Evolutionary conservation across 129 eudicot species (phyloP).

Genomic region (Lactuca sativa): DNA sequence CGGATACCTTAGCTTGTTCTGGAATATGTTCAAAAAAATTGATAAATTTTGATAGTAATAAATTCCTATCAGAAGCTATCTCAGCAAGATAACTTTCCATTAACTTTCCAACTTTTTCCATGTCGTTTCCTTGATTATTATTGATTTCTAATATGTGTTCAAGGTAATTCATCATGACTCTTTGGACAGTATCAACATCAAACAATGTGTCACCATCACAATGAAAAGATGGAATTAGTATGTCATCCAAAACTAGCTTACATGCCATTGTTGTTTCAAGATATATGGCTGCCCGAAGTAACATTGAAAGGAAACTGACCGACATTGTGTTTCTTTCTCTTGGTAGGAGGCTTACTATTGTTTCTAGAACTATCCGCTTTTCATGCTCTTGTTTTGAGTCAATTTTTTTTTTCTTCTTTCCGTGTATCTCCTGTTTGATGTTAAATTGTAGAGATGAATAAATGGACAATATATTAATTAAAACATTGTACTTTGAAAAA

Average conservation of each 20-base stretch:
- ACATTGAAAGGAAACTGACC: conserved; percentile 87
- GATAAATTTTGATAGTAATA: conserved; percentile 58
- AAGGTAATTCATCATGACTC: conserved; percentile 61
- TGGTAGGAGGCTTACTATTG: conserved; percentile 88
- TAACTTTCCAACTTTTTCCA: conserved; percentile 71
- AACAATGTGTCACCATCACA: conserved; percentile 70
- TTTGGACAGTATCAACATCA: conserved; percentile 78
- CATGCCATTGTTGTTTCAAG: conserved; percentile 89
- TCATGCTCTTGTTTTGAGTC: conserved; percentile 83
- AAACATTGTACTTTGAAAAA: background rate
- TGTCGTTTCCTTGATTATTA: conserved; percentile 45
- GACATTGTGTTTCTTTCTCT: conserved; percentile 75
- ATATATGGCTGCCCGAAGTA: conserved; percentile 76
- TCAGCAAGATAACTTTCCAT: conserved; percentile 91
- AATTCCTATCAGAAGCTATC: conserved; percentile 73
- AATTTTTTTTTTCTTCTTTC: conserved; percentile 60
- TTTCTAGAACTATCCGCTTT: conserved; percentile 81
- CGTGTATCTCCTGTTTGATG: conserved; percentile 64
- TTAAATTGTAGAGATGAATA: conserved; percentile 2
- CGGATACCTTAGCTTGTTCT: conserved; percentile 69
- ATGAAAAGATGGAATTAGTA: conserved; percentile 72
- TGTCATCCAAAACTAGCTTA: conserved; percentile 72
- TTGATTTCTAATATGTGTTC: conserved; percentile 48
- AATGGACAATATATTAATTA: background rate
- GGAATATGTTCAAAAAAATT: conserved; percentile 69